phyloP scores from a whole-genome alignment of 192 early-diverging fungal species.

The Backusella tuberculispora region DNA sequence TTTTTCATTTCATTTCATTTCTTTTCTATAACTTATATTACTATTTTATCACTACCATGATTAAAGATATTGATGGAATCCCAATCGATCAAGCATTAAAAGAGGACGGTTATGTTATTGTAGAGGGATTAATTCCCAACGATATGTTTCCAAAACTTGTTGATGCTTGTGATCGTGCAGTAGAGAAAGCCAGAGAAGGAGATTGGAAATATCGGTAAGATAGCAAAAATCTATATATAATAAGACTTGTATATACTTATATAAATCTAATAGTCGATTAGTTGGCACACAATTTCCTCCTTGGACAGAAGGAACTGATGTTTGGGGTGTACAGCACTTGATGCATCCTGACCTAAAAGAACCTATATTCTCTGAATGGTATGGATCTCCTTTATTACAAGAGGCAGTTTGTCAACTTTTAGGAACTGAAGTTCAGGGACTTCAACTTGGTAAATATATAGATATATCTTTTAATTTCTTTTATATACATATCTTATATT shows the following conservation, averaged over 20 bases:
- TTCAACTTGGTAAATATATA: conserved; percentile 46
- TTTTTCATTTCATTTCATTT: no score
- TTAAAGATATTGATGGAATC: conserved; percentile 19
- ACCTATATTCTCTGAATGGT: conserved; percentile 52
- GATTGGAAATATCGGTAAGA: conserved; percentile 48
- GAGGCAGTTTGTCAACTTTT: conserved; percentile 48
- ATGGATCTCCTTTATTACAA: conserved; percentile 43
- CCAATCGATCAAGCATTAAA: conserved; percentile 38
- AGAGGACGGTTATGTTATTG: conserved; percentile 48
- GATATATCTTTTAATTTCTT: no score
- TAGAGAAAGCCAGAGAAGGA: conserved; percentile 41
- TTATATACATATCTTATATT: not conserved
- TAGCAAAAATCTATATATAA: not conserved
- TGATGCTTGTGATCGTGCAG: conserved; percentile 45
- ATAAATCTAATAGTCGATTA: conserved; percentile 32
- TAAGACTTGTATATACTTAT: not conserved
- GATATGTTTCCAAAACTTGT: conserved; percentile 40
- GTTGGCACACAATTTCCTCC: conserved; percentile 56
- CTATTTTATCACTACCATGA: not conserved
- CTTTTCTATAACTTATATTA: no score
- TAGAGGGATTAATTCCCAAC: conserved; percentile 44
- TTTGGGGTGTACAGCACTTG: conserved; percentile 53
- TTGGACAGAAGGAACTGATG: conserved; percentile 47
- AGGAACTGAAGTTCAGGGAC: conserved; percentile 35
- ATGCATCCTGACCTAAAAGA: conserved; percentile 54